Conservation (phyloP, 2,329 filamentous ascomycete genomes). For the Pseudocercospora fijiensis region DNA sequence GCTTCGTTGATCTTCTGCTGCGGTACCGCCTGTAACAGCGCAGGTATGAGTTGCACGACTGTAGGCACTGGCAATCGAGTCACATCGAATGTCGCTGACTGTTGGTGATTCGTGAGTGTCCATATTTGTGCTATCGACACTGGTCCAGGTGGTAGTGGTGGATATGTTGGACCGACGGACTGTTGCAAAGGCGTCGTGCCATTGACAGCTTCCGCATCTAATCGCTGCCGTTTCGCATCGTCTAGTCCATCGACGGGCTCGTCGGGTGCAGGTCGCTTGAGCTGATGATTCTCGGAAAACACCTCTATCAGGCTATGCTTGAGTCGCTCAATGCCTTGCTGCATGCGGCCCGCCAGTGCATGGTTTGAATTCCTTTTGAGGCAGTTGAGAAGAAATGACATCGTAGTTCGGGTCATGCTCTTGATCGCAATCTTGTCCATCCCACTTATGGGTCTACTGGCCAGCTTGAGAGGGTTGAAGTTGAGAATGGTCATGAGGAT, state of each 20-base stretch:
- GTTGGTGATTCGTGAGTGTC: slow-evolving; percentile 74
- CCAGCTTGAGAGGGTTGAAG: slow-evolving; percentile 87
- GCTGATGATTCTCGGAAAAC: slow-evolving; percentile 68
- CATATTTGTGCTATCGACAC: slow-evolving; percentile 81
- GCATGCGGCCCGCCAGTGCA: slow-evolving; percentile 71
- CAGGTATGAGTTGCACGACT: slow-evolving; percentile 77
- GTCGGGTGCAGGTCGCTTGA: slow-evolving; percentile 69
- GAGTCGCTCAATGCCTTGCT: slow-evolving; percentile 81
- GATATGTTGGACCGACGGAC: slow-evolving; percentile 52
- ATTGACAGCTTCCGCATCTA: slow-evolving; percentile 54
- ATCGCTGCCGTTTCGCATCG: slow-evolving; percentile 74
- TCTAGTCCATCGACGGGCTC: slow-evolving; percentile 73
- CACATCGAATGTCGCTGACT: slow-evolving; percentile 77
- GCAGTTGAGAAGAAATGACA: slow-evolving; percentile 78
- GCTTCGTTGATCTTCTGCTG: slow-evolving; percentile 67
- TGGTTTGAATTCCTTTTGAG: slow-evolving; percentile 81
- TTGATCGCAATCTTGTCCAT: slow-evolving; percentile 78
- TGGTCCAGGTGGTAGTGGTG: slow-evolving; percentile 71
- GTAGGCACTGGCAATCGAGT: slow-evolving; percentile 72
- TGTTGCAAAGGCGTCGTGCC: slow-evolving; percentile 28
- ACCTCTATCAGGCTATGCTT: slow-evolving; percentile 75
- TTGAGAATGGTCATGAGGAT: slow-evolving; percentile 81
- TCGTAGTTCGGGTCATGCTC: slow-evolving; percentile 92
- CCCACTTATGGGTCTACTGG: slow-evolving; percentile 48
- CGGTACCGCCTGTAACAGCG: slow-evolving; percentile 72